A percentile compares a stretch with the other conserved stretches of the same genome.
Evolutionary conservation across 257 asterid species (phyloP).

Genomic region (Gentiana straminea): DNA sequence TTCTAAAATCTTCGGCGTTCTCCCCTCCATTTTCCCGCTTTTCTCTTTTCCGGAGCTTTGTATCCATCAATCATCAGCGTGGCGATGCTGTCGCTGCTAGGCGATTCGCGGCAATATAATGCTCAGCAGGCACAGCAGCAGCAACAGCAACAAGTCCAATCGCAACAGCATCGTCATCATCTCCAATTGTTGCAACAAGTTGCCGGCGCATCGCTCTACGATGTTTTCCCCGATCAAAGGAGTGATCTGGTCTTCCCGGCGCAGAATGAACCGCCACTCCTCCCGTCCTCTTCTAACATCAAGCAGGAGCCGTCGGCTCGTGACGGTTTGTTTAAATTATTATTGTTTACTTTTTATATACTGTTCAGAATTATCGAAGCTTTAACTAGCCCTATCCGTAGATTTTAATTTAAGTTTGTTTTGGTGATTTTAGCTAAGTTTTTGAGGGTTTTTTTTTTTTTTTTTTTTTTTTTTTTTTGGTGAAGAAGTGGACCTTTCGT

Average conservation of each 20-base stretch:
- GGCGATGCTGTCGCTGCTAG: conserved; percentile 83
- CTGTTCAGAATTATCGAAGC: not conserved
- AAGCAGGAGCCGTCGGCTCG: conserved; percentile 47
- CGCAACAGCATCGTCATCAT: conserved; percentile 20
- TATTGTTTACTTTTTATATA: not conserved
- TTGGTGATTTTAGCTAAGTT: too few relatives aligned
- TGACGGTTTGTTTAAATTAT: conserved; percentile 36
- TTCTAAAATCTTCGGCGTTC: not conserved
- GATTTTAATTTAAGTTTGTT: too few relatives aligned
- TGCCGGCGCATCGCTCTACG: conserved; percentile 6
- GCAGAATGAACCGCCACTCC: conserved; percentile 19
- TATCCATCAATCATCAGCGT: not conserved
- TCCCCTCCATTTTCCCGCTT: not conserved
- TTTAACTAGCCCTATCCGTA: not conserved
- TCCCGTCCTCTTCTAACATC: conserved; percentile 24
- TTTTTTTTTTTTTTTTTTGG: not conserved
- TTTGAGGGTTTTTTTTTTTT: not conserved
- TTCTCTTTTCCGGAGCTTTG: not conserved
- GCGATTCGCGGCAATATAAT: conserved; percentile 61
- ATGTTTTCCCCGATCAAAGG: conserved; percentile 19
- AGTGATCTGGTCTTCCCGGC: conserved; percentile 18
- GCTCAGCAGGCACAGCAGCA: conserved; percentile 37
- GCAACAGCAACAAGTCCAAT: conserved; percentile 33
- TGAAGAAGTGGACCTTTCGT: not conserved
- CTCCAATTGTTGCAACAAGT: conserved; percentile 19